Evolutionary conservation across 106 monocot genomes (phyloP).

Genomic region (Dendrobium officinale): DNA sequence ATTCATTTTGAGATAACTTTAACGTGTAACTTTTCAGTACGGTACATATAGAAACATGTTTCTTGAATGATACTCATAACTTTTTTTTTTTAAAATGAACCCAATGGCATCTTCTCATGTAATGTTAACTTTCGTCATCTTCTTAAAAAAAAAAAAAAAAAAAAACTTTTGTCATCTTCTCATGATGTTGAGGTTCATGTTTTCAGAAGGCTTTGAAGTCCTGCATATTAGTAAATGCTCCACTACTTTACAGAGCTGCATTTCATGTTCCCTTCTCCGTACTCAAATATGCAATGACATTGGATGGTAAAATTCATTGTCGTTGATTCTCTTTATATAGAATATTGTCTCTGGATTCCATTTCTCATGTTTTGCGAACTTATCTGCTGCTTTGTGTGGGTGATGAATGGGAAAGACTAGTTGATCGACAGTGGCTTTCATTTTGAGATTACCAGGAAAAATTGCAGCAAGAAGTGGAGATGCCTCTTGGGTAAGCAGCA

Average conservation of each 20-base stretch:
- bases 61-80: background rate
- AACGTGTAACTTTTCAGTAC: background rate
- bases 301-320: constrained; percentile 71
- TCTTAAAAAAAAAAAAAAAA: background rate
- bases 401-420: background rate
- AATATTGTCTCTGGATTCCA: background rate
- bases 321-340: background rate
- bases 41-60: background rate
- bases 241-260: constrained; percentile 83
- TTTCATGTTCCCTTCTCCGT: constrained; percentile 79
- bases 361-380: background rate
- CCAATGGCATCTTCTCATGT: background rate
- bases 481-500: constrained; percentile 98
- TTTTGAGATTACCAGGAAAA: constrained; percentile 51
- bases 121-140: background rate
- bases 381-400: background rate
- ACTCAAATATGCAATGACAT: constrained; percentile 99
- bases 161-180: background rate
- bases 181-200: background rate
- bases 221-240: constrained; percentile 89
- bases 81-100: background rate
- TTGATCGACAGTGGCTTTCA: background rate
- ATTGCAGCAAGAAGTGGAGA: constrained; percentile 97
- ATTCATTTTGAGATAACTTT: background rate
- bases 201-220: constrained; percentile 78